These are phyloP conservation scores for Ceratobasidium sp. DNA, from an alignment of 1,284 basidiomycete species.

Conservation along the genomic window DNA sequence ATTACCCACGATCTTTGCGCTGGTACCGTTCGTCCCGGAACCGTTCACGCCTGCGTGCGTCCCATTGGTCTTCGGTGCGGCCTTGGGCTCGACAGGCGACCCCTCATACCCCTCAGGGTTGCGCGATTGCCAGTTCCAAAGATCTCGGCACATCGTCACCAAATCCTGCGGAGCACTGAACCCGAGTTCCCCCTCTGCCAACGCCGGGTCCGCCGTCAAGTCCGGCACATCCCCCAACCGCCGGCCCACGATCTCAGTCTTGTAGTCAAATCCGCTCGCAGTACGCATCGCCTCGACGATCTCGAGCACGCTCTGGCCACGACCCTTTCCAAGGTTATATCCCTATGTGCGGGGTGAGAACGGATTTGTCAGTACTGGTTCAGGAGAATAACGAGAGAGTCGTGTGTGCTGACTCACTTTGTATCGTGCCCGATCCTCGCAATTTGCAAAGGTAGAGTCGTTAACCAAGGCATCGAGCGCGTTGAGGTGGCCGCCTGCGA, in stretches of 20 bases:
- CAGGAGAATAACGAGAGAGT: constrained; percentile 45
- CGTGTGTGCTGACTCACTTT: constrained; percentile 33
- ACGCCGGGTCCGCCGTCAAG: constrained; percentile 90
- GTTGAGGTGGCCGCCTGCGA: constrained; percentile 92
- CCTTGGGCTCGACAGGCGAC: neutral
- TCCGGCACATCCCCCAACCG: constrained; percentile 97
- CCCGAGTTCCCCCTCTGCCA: constrained; percentile 94
- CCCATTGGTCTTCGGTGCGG: constrained; percentile 17
- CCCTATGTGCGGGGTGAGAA: constrained; percentile 59
- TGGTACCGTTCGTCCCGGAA: neutral
- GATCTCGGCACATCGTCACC: constrained; percentile 89
- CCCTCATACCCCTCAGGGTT: constrained; percentile 77
- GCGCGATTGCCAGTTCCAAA: constrained; percentile 93
- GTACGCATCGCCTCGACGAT: constrained; percentile 97
- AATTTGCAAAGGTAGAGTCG: constrained; percentile 59
- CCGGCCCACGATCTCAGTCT: constrained; percentile 89
- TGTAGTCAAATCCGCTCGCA: constrained; percentile 88
- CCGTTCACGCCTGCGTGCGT: constrained; percentile 28
- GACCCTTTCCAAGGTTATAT: constrained; percentile 96
- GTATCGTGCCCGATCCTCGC: constrained; percentile 46
- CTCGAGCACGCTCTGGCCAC: constrained; percentile 91
- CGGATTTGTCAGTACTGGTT: constrained; percentile 60
- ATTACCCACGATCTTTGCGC: neutral
- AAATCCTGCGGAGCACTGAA: constrained; percentile 87
- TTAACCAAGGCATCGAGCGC: constrained; percentile 87